A percentile compares a stretch with the other conserved stretches of the same genome.
phyloP scores from a whole-genome alignment of 2,329 filamentous ascomycete species.

The Botryotinia calthae region DNA sequence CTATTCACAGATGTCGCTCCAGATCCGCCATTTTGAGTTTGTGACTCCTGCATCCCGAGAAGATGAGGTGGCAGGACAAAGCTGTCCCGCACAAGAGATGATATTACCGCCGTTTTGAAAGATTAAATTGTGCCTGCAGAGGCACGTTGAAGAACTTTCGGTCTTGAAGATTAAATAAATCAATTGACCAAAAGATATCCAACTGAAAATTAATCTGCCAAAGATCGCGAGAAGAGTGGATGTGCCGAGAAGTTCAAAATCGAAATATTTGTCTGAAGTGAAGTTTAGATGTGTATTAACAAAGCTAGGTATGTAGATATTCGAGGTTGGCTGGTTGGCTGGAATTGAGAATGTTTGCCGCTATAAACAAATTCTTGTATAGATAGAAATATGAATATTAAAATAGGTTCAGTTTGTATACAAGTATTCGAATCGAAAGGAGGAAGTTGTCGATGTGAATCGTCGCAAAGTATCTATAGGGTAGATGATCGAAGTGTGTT shows the following conservation, averaged over 20 bases:
- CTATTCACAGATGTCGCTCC: conserved; percentile 55
- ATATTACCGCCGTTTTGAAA: conserved; percentile 80
- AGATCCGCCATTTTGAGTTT: conserved; percentile 56
- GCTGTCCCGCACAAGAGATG: conserved; percentile 75
- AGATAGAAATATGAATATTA: conserved; percentile 12
- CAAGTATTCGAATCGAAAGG: conserved; percentile 21
- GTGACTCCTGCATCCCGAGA: conserved; percentile 88
- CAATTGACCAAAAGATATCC: conserved; percentile 18
- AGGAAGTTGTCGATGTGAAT: conserved; percentile 17
- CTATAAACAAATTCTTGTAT: conserved; percentile 20
- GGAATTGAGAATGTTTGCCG: conserved; percentile 21
- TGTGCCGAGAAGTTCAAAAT: neutral
- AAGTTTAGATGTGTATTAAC: conserved; percentile 17
- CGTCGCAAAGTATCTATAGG: conserved; percentile 9
- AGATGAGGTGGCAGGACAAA: conserved; percentile 80
- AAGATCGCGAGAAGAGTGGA: conserved; percentile 16
- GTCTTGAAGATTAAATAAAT: conserved; percentile 24
- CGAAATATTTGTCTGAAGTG: conserved; percentile 11
- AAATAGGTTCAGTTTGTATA: conserved; percentile 18
- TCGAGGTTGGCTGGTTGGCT: conserved; percentile 18
- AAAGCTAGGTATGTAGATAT: conserved; percentile 21
- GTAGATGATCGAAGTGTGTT: conserved; percentile 9
- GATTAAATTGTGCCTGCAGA: conserved; percentile 46
- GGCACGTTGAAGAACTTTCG: conserved; percentile 39
- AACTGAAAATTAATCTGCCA: conserved; percentile 23